phyloP scores from a whole-genome alignment of 345 rosid species.

The Odontarrhena argentea region DNA sequence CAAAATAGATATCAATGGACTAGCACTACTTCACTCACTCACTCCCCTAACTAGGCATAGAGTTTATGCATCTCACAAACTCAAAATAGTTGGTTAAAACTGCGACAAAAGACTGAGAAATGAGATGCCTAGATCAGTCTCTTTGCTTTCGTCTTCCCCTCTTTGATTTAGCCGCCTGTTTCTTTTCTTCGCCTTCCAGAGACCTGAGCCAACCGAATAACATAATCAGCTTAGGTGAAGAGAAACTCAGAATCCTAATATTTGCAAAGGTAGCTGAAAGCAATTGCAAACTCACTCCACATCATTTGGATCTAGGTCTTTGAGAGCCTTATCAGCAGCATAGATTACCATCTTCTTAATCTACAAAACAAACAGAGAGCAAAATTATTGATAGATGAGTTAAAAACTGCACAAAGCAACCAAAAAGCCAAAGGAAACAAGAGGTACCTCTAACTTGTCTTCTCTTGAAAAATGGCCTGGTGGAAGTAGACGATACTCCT shows the following conservation, averaged over 20 bases:
- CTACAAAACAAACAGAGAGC: constrained; percentile 21
- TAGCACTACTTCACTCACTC: not conserved
- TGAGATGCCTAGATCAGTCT: not conserved
- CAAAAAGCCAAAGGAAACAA: not conserved
- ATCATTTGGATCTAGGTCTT: constrained; percentile 6
- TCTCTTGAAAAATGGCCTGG: constrained; percentile 57
- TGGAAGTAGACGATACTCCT: constrained; percentile 65
- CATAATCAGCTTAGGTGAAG: not conserved
- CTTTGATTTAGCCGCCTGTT: not conserved
- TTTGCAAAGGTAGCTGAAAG: not conserved
- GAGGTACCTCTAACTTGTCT: constrained; percentile 60
- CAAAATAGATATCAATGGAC: not conserved
- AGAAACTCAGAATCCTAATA: not conserved
- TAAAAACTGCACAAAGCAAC: not conserved
- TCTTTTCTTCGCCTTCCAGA: not conserved
- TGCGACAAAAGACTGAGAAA: not conserved
- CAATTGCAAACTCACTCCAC: constrained; percentile 21
- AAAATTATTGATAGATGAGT: not conserved
- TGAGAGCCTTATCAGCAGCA: constrained; percentile 32
- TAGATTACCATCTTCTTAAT: constrained; percentile 36
- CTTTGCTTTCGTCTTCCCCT: not conserved
- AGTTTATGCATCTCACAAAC: too few species aligned
- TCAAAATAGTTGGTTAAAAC: not conserved
- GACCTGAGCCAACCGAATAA: constrained; percentile 12
- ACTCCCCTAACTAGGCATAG: not conserved